Evolutionary conservation across 371 early-diverging fungal genomes (phyloP).

Genomic region (Apophysomyces trapeziformis): DNA sequence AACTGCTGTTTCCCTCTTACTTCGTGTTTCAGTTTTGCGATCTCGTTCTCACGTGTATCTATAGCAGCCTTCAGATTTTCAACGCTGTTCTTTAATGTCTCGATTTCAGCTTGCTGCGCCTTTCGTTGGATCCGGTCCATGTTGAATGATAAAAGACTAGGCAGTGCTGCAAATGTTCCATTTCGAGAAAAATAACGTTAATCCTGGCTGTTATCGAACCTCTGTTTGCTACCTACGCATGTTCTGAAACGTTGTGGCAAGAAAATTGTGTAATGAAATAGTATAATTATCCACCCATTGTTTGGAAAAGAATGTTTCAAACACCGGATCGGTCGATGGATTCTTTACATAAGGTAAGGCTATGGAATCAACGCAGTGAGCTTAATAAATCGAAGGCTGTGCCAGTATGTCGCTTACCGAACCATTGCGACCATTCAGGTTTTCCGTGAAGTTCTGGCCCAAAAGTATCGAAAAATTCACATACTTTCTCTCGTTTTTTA

Average conservation of each 20-base stretch:
- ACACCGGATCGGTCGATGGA: constrained; percentile 65
- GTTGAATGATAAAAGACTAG: constrained; percentile 64
- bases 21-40: constrained; percentile 49
- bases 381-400: too few relatives aligned
- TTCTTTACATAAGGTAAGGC: constrained; percentile 68
- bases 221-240: constrained; percentile 57
- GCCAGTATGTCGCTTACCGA: constrained; percentile 49
- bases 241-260: constrained; percentile 70
- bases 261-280: constrained; percentile 66
- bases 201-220: background rate
- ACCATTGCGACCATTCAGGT: constrained; percentile 71
- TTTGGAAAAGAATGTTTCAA: constrained; percentile 67
- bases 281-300: constrained; percentile 72
- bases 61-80: constrained; percentile 56
- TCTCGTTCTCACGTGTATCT: constrained; percentile 59
- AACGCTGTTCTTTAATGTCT: constrained; percentile 54
- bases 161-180: constrained; percentile 48
- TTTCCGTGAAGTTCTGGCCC: constrained; percentile 65
- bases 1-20: constrained; percentile 14
- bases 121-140: constrained; percentile 62
- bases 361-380: constrained; percentile 15
- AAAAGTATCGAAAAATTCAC: constrained; percentile 67
- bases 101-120: constrained; percentile 62
- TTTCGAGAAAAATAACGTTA: background rate
- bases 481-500: constrained; percentile 60